Conservation (phyloP, 2,329 filamentous ascomycete genomes). For the Diaporthe velutina region DNA sequence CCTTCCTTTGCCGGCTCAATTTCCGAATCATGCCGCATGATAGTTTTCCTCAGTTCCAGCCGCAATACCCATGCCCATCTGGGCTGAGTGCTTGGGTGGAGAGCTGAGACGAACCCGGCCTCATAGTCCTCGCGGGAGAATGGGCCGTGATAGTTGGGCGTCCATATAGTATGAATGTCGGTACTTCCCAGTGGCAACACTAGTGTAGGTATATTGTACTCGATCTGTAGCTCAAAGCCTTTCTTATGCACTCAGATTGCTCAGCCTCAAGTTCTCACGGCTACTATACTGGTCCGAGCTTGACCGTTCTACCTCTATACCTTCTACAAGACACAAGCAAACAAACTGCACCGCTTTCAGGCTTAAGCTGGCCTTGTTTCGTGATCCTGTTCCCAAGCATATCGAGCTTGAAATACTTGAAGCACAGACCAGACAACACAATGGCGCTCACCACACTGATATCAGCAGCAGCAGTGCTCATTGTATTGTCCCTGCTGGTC, state of each 20-base stretch:
- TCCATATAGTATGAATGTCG: not conserved
- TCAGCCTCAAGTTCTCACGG: not conserved
- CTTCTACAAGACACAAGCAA: not conserved
- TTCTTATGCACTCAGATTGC: no score
- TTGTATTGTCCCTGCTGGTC: not conserved
- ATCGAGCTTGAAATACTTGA: not conserved
- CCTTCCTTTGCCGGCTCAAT: not conserved
- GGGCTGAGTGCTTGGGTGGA: not conserved
- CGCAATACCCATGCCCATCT: slow-evolving; percentile 3
- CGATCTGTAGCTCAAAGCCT: not conserved
- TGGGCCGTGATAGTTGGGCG: not conserved
- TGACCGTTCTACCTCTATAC: not conserved
- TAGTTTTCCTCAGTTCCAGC: not conserved
- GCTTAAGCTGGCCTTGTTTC: not conserved
- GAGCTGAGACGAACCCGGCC: not conserved
- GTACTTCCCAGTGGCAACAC: not conserved
- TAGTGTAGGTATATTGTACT: not conserved
- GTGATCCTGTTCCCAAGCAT: not conserved
- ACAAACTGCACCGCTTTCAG: not conserved
- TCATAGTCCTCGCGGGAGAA: not conserved
- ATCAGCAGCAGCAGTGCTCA: not conserved
- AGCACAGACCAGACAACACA: not conserved
- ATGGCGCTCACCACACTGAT: not conserved
- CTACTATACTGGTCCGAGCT: not conserved
- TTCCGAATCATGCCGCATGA: slow-evolving; percentile 11